These are phyloP conservation scores for Tripidium arundinaceum DNA, from an alignment of 202 grass and related monocot genomes.

Conservation along the genomic window DNA sequence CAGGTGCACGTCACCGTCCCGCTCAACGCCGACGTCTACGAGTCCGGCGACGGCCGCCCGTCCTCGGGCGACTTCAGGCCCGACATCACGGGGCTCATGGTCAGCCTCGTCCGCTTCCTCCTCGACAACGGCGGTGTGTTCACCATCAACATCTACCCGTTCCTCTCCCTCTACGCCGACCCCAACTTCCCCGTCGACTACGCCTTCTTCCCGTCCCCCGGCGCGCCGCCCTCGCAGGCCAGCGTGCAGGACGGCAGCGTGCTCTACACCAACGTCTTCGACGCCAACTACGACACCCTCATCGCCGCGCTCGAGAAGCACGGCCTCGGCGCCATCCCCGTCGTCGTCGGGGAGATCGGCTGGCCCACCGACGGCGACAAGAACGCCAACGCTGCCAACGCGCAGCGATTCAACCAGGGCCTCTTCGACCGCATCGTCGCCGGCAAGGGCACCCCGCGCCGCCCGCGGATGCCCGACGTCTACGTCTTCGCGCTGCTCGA, in stretches of 20 bases:
- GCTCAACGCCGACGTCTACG: conserved; percentile 92
- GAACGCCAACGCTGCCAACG: conserved; percentile 48
- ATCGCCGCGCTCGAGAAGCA: conserved; percentile 81
- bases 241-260: conserved; percentile 64
- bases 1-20: conserved; percentile 84
- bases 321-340: conserved; percentile 60
- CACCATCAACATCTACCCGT: conserved; percentile 94
- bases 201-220: conserved; percentile 71
- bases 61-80: conserved; percentile 76
- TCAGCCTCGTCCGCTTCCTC: conserved; percentile 66
- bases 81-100: conserved; percentile 71
- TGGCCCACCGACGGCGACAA: conserved; percentile 94
- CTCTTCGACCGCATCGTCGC: conserved; percentile 64
- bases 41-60: conserved; percentile 46
- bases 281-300: conserved; percentile 97
- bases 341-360: conserved; percentile 89
- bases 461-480: conserved; percentile 65
- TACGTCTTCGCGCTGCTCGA: conserved; percentile 88
- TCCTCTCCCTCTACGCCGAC: conserved; percentile 81
- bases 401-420: conserved; percentile 80
- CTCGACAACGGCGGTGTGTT: conserved; percentile 64
- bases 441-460: conserved; percentile 66
- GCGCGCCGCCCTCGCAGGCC: conserved; percentile 37
- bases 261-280: conserved; percentile 92
- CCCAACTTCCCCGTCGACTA: conserved; percentile 76